phyloP scores from a whole-genome alignment of 805 yeast genomes.

The Candida berthetii region DNA sequence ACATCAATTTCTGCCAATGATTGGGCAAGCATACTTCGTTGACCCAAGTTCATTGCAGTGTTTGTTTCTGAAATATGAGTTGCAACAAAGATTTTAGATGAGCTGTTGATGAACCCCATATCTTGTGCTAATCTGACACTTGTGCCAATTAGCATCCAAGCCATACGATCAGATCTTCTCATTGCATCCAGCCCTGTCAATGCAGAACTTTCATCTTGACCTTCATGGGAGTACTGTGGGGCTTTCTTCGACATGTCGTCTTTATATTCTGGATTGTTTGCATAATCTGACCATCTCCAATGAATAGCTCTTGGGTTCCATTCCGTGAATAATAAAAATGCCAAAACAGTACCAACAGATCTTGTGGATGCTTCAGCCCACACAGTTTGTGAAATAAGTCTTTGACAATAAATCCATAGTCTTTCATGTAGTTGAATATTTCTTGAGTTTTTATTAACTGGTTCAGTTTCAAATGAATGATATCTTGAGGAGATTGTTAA shows the following conservation, averaged over 20 bases:
- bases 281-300: conserved; percentile 82
- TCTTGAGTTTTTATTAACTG: conserved; percentile 26
- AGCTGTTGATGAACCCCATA: conserved; percentile 70
- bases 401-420: conserved; percentile 80
- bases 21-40: conserved; percentile 71
- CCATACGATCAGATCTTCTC: conserved; percentile 82
- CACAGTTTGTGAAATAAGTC: conserved; percentile 75
- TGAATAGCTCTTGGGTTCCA: conserved; percentile 97
- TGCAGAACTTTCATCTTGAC: conserved; percentile 34
- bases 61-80: conserved; percentile 81
- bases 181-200: conserved; percentile 78
- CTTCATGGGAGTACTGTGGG: conserved; percentile 1
- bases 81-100: conserved; percentile 71
- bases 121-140: conserved; percentile 85
- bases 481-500: conserved; percentile 78
- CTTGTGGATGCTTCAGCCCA: conserved; percentile 94
- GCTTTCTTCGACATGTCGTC: conserved; percentile 5
- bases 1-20: conserved; percentile 63
- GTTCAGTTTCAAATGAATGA: conserved; percentile 45
- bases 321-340: conserved; percentile 81
- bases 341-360: conserved; percentile 79
- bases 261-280: conserved; percentile 43
- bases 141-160: conserved; percentile 90
- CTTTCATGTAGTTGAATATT: conserved; percentile 68
- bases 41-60: conserved; percentile 74